phyloP scores from a whole-genome alignment of 345 rosid genomes.

The Diplotaxis tenuifolia region DNA sequence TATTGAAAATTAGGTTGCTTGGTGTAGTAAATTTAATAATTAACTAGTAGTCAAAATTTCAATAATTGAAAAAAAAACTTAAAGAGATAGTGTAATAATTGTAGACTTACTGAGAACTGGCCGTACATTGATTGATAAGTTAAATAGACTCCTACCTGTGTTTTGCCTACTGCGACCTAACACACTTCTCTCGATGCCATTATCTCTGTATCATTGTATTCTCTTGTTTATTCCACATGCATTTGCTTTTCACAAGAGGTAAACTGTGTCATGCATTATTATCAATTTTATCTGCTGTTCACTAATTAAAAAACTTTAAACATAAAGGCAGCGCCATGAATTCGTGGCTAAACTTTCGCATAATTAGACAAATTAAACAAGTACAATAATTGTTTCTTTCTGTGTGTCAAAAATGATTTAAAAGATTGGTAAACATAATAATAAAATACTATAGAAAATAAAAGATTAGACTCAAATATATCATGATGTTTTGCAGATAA shows the following conservation, averaged over 20 bases:
- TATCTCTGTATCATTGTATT: constrained; percentile 33
- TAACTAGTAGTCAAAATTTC: not conserved
- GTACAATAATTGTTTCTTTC: constrained; percentile 21
- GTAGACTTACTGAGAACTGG: constrained; percentile 23
- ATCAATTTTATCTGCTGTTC: constrained; percentile 24
- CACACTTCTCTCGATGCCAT: constrained; percentile 19
- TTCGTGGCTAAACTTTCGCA: constrained; percentile 5
- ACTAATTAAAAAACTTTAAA: constrained; percentile 8
- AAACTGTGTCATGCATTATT: constrained; percentile 22
- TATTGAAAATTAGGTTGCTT: not conserved
- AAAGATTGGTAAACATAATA: constrained; percentile 24
- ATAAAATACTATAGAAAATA: not conserved
- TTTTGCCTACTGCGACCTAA: constrained; percentile 27
- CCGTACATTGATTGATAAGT: constrained; percentile 37
- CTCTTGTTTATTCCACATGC: constrained; percentile 3
- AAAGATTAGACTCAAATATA: not conserved
- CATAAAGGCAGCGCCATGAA: constrained; percentile 10
- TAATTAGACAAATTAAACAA: constrained; percentile 16
- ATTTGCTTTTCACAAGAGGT: constrained; percentile 13
- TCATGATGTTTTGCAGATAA: constrained; percentile 18
- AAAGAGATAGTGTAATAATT: not conserved
- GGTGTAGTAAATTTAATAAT: not conserved
- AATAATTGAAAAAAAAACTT: not conserved
- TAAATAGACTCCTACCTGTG: constrained; percentile 22
- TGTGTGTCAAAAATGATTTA: not conserved